Evolutionary conservation across 1,139 yeast species (phyloP), one percentile per base, ranked within the genome.

Genomic region (Pichia sp.): DNA sequence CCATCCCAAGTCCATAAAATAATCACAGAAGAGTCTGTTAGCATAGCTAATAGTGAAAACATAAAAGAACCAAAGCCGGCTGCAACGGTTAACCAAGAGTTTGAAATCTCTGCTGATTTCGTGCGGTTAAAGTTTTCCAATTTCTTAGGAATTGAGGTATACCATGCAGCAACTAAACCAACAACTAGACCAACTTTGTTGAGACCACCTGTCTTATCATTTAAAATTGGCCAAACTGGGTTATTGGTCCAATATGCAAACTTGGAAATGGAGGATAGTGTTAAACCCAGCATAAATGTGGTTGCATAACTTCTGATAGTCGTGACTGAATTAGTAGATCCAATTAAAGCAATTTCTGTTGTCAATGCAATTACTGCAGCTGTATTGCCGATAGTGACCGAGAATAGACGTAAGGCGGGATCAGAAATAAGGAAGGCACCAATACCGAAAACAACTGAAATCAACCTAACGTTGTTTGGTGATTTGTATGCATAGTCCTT

Each of bases 201-300:
- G 68, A 77, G 77, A 9, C 98, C 98, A 22, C 96, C 96, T 53
- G 84, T 89, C 21, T 69, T 76, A 24, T 71, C 72, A 58, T 88
- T 82, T 91, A 91, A 81, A 35, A 88, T 83, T 31, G 98, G 95
- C 98, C 98, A 91, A 38, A 88, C 68, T 31, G 98, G 98, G 59
- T 91, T 91, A 58, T 89, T 89, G 5, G 96, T 79, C 63, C 75
- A 84, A 55, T 71, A 75, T 15, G 81, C 75, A 63, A 74, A 83
- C 58, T 93, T 91, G 25, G 86, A 69, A 31, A 84, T 73, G 1
- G 88, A 75, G 3, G 95, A 78, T 5, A 77, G 61, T 38, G 84
- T 68, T 43, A 91, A 68, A 19, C 98, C 98, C 23, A 84, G 52
- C 1, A 78, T 61, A 56, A 84, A 79, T 1, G 93, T 71, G 3